These are phyloP conservation scores for Salpingoeca rosetta DNA, from an alignment of 78 protist species.

Conservation along the genomic window DNA sequence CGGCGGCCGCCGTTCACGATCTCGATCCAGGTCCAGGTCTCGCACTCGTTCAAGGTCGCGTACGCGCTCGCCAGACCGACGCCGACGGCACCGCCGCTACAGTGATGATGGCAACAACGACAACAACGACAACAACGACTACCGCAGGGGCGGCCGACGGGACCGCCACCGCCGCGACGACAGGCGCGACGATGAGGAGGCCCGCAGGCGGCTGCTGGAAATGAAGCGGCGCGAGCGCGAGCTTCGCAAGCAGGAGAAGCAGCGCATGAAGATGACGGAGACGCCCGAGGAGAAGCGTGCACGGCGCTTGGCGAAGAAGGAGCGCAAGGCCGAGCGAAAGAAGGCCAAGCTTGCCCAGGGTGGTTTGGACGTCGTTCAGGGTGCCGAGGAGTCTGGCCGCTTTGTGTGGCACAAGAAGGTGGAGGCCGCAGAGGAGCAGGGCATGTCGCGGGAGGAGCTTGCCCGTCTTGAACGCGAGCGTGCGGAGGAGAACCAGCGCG, in stretches of 20 bases:
- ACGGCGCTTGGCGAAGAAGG: conserved; percentile 27
- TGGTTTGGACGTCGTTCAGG: conserved; percentile 43
- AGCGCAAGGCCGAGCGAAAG: background rate
- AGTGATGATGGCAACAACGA: too few species aligned
- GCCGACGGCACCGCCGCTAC: too few species aligned
- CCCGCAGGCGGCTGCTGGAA: background rate
- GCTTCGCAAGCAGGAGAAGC: background rate
- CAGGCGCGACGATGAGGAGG: background rate
- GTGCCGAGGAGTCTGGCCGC: conserved; percentile 20
- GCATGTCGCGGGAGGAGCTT: background rate
- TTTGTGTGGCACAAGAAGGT: conserved; percentile 71
- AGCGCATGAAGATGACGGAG: background rate
- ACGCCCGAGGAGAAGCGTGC: conserved; percentile 32
- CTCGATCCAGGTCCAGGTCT: too few species aligned
- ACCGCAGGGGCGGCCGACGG: too few species aligned
- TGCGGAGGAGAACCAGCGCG: conserved; percentile 9
- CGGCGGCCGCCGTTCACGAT: background rate
- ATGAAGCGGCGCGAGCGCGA: background rate
- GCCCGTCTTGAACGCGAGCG: background rate
- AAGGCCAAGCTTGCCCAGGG: background rate
- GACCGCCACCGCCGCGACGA: background rate
- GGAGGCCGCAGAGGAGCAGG: background rate
- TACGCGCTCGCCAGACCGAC: too few species aligned
- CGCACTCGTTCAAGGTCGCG: too few species aligned
- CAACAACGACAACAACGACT: too few species aligned